Conservation (phyloP, 257 asterid genomes). For the Solanum sejunctum region DNA sequence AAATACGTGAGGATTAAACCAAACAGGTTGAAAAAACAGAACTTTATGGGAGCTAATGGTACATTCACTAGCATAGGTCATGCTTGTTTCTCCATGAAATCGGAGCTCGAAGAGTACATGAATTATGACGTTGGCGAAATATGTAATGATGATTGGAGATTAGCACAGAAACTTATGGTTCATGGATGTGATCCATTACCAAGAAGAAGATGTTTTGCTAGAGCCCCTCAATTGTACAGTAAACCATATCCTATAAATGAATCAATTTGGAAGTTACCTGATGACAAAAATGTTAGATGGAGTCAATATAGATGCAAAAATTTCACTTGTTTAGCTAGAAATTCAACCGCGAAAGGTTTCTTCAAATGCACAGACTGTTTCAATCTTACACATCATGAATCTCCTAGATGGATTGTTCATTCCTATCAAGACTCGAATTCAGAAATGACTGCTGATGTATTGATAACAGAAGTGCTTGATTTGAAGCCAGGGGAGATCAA, state of each 20-base stretch:
- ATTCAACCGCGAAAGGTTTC: conserved; percentile 32
- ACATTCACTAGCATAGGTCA: conserved; percentile 55
- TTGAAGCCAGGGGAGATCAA: conserved; percentile 41
- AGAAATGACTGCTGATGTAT: conserved; percentile 34
- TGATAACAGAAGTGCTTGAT: conserved; percentile 31
- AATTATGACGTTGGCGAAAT: conserved; percentile 49
- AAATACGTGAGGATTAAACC: conserved; percentile 42
- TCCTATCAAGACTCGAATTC: conserved; percentile 12
- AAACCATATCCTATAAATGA: conserved; percentile 28
- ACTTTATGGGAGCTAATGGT: conserved; percentile 62
- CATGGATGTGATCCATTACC: conserved; percentile 73
- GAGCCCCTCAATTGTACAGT: conserved; percentile 39
- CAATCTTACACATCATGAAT: conserved; percentile 39
- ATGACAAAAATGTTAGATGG: conserved; percentile 50
- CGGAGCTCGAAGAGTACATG: conserved; percentile 48
- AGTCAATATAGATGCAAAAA: conserved; percentile 46
- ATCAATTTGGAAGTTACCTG: conserved; percentile 41
- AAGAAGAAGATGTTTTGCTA: conserved; percentile 39
- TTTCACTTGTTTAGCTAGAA: conserved; percentile 35
- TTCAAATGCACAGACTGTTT: conserved; percentile 52
- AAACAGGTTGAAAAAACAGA: conserved; percentile 40
- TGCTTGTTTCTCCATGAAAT: conserved; percentile 39
- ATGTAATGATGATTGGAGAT: conserved; percentile 50
- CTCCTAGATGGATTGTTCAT: conserved; percentile 39
- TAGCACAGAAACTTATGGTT: conserved; percentile 45